A percentile compares a stretch with the other conserved stretches of the same genome.
These are phyloP conservation scores for Xanthoceras sorbifolium DNA, from an alignment of 345 rosid species.

Conservation along the genomic window DNA sequence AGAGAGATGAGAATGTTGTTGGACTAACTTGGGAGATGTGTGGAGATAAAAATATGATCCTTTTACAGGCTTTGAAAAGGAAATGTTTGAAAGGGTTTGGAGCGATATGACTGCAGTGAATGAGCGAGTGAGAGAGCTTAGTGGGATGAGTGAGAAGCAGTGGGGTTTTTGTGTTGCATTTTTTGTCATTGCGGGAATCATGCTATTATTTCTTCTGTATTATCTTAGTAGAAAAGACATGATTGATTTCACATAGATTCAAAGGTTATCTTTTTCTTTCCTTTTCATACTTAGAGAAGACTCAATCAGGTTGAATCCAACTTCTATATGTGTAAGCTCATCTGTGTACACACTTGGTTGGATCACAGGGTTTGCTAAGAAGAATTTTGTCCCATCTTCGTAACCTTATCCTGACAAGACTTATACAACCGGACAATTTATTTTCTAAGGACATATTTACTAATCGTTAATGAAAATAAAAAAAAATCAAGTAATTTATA, in stretches of 20 bases:
- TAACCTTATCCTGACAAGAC: neutral
- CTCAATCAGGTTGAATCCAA: neutral
- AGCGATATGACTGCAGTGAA: neutral
- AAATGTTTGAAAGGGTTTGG: neutral
- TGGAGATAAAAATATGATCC: neutral
- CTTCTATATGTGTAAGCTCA: neutral
- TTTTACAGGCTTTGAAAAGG: neutral
- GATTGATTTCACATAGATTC: slow-evolving; percentile 9
- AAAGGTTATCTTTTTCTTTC: neutral
- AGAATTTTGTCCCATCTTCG: neutral
- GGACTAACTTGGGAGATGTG: neutral
- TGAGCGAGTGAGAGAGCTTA: neutral
- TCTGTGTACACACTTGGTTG: neutral
- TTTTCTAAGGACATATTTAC: too few relatives aligned
- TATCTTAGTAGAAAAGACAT: slow-evolving; percentile 5
- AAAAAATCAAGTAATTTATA: too few relatives aligned
- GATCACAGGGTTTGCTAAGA: neutral
- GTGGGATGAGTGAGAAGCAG: slow-evolving; percentile 41
- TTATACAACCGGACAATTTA: neutral
- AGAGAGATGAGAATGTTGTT: slow-evolving; percentile 1
- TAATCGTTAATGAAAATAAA: too few relatives aligned
- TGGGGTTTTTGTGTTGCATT: slow-evolving; percentile 28
- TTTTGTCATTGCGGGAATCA: slow-evolving; percentile 10
- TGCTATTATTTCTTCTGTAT: slow-evolving; percentile 14
- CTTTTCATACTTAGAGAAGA: neutral